Percentiles rank a stretch among this genome's conserved stretches.
Conservation (phyloP, 345 rosid genomes). For the Acer saccharum region DNA sequence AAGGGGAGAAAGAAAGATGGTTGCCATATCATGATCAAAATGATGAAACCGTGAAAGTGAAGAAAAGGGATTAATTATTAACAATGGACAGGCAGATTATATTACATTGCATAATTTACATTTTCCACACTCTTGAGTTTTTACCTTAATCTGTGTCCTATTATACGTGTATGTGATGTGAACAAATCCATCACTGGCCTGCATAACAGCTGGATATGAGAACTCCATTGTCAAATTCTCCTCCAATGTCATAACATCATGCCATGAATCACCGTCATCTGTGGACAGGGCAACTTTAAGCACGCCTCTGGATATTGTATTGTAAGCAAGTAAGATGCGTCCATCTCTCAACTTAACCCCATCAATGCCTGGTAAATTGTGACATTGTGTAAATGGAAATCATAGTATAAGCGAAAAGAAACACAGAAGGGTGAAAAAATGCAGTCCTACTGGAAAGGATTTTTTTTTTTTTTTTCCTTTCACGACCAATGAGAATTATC, state of each 20-base stretch:
- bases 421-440: background rate
- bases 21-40: background rate
- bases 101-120: background rate
- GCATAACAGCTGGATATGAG: slow-evolving; percentile 86
- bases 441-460: background rate
- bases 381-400: slow-evolving; percentile 4
- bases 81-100: background rate
- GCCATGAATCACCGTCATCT: slow-evolving; percentile 85
- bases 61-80: background rate
- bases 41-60: background rate
- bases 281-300: slow-evolving; percentile 74
- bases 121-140: background rate
- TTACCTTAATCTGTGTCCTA: slow-evolving; percentile 90
- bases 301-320: slow-evolving; percentile 75
- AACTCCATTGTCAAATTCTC: slow-evolving; percentile 74
- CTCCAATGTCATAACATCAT: slow-evolving; percentile 65
- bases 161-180: slow-evolving; percentile 90
- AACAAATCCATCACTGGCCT: slow-evolving; percentile 70
- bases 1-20: background rate
- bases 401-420: background rate
- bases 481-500: background rate
- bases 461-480: background rate
- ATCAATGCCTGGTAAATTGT: slow-evolving; percentile 59
- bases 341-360: slow-evolving; percentile 81
- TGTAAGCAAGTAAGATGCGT: slow-evolving; percentile 70